These are phyloP conservation scores for Apiotrichum domesticum DNA, from an alignment of 1,284 basidiomycete genomes.

Conservation along the genomic window DNA sequence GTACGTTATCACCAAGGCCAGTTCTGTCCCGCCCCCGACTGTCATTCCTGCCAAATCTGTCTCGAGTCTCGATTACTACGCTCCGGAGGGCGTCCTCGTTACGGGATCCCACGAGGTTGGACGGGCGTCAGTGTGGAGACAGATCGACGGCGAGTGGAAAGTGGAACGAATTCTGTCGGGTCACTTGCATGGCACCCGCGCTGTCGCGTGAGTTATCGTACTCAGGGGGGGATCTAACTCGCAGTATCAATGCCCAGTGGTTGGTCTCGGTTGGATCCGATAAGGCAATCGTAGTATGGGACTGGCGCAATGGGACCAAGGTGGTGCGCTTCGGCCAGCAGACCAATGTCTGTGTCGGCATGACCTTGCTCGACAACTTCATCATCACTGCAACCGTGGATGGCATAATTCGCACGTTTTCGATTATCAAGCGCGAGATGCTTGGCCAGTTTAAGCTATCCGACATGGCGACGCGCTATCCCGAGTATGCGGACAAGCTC, in stretches of 20 bases:
- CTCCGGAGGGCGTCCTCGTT: constrained; percentile 79
- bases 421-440: constrained; percentile 82
- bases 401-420: constrained; percentile 82
- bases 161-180: constrained; percentile 77
- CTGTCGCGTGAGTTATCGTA: constrained; percentile 31
- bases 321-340: constrained; percentile 87
- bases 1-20: constrained; percentile 50
- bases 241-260: constrained; percentile 74
- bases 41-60: constrained; percentile 63
- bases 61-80: constrained; percentile 79
- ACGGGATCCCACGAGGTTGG: constrained; percentile 90
- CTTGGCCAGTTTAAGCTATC: constrained; percentile 80
- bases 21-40: constrained; percentile 13
- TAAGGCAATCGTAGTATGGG: constrained; percentile 84
- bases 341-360: constrained; percentile 83
- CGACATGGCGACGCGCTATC: constrained; percentile 64
- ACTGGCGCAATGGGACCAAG: constrained; percentile 61
- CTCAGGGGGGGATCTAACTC: constrained; percentile 44
- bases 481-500: constrained; percentile 55
- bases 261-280: constrained; percentile 83
- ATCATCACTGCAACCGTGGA: constrained; percentile 86
- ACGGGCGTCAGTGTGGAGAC: constrained; percentile 69
- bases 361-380: constrained; percentile 66
- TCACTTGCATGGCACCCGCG: constrained; percentile 41
- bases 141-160: constrained; percentile 59